Conservation (phyloP, 495 filamentous ascomycete species). For the Penicillium herquei region DNA sequence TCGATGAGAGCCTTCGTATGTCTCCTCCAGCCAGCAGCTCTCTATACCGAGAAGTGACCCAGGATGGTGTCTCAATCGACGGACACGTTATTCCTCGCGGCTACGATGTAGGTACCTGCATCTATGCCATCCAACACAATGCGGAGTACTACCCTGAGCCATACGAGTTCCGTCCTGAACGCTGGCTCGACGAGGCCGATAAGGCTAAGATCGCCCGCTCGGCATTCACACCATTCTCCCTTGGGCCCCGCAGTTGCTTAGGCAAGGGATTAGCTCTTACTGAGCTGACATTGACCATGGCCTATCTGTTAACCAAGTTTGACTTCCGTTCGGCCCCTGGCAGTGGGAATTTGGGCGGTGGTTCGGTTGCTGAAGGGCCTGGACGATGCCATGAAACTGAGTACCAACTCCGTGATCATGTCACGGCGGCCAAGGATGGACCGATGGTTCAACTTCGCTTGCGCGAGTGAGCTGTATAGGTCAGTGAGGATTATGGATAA, state of each 20-base stretch:
- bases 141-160: conserved; percentile 25
- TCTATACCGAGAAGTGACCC: conserved; percentile 60
- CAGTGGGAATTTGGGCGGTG: no score
- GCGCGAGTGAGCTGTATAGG: no score
- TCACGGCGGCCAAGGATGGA: no score
- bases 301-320: not conserved
- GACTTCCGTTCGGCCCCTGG: not conserved
- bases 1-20: conserved; percentile 73
- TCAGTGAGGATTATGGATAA: no score
- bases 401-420: no score
- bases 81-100: conserved; percentile 54
- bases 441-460: no score
- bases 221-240: conserved; percentile 56
- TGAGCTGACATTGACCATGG: conserved; percentile 5
- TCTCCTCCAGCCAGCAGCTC: conserved; percentile 61
- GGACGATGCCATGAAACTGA: no score
- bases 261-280: conserved; percentile 56
- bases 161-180: conserved; percentile 29
- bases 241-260: conserved; percentile 57
- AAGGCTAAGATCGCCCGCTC: conserved; percentile 8
- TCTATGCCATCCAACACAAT: conserved; percentile 44
- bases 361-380: no score
- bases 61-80: conserved; percentile 59
- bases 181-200: conserved; percentile 20
- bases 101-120: conserved; percentile 51